Evolutionary conservation across 2,329 filamentous ascomycete genomes (phyloP), one percentile per base, ranked within the genome.

Genomic region (Parascedosporium putredinis): DNA sequence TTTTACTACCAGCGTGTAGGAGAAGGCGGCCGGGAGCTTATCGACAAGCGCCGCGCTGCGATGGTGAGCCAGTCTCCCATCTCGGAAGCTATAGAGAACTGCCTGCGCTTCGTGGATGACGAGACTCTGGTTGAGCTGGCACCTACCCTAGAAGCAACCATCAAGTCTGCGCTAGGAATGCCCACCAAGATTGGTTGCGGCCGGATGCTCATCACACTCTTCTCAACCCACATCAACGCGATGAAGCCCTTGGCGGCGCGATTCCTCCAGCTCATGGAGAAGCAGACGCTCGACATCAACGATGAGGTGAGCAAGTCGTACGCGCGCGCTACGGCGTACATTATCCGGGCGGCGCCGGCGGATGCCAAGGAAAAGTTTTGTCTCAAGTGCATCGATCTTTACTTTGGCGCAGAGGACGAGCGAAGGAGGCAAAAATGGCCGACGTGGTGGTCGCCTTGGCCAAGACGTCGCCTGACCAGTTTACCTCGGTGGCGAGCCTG

Each of bases 151-250:
- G 84, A 93, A 62, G 75, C 77, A 25, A 83, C 86, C 0, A 88
- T 97, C 66, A 93, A 91, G 62, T 82, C 78, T 23, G 87, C 90
- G 1, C 82, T 98, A 33, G 91, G 90, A 1, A 82, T 97, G 67
- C 91, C 91, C 2, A 94, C 89, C 0, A 97, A 97, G 69, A 85
- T 97, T 45, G 93, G 89, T 33, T 94, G 89, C 59, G 86, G 85
- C 55, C 81, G 88, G 50, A 83, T 96, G 2, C 74, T 98, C 27
- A 85, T 87, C 6, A 90, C 88, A 1, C 74, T 98, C 6, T 86
- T 88, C 47, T 91, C 90, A 47, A 80, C 88, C 10, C 86, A 91
- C 55, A 80, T 78, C 31, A 75, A 83, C 33, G 72, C 90, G 25
- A 87, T 96, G 64, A 78, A 76, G 33, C 82, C 86, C 0, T 82